Base-by-base conservation (phyloP, 306 rosid genomes). In the Cucumis hystrix region DNA sequence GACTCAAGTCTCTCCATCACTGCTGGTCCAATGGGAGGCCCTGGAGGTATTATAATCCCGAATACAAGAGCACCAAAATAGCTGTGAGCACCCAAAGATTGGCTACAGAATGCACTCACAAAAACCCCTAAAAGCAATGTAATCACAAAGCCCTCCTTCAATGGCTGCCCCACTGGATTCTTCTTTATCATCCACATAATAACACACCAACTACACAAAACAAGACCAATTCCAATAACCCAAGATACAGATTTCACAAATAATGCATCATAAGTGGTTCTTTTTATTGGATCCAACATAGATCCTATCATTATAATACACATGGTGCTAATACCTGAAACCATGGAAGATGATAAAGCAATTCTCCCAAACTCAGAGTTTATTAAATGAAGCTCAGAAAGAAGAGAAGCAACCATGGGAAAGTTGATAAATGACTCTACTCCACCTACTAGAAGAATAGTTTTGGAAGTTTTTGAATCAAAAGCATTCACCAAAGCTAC, bases 331-430 rank as follows among this genome's bases (percentile, higher is more conserved):
- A 78, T 2, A 15, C 84, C 76, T 20, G 78, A 67, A 35, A 78
- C 78, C 25, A 70, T 39, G 25, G 88, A 80, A 40, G 84, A 78
- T 41, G 78, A 66, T 40, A 82, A 35, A 40, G 84, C 84, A 21
- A 77, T 28, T 43, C 80, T 80, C 6, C 84, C 84, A 33, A 80
- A 75, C 18, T 85, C 80, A 23, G 88, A 79, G 40, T 85, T 82
- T 16, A 82, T 14, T 33, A 82, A 72, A 62, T 80, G 80, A 12
- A 82, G 76, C 79, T 82, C 80, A 18, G 65, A 33, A 18, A 85
- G 82, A 20, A 82, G 58, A 63, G 16, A 51, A 55, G 82, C 79
- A 4, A 85, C 13, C 20, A 68, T 75, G 7, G 84, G 86, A 37
- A 80, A 74, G 77, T 72, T 80, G 28, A 78, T 18, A 23, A 80